Conservation (phyloP, 306 rosid genomes). For the Glycine tomentella region DNA sequence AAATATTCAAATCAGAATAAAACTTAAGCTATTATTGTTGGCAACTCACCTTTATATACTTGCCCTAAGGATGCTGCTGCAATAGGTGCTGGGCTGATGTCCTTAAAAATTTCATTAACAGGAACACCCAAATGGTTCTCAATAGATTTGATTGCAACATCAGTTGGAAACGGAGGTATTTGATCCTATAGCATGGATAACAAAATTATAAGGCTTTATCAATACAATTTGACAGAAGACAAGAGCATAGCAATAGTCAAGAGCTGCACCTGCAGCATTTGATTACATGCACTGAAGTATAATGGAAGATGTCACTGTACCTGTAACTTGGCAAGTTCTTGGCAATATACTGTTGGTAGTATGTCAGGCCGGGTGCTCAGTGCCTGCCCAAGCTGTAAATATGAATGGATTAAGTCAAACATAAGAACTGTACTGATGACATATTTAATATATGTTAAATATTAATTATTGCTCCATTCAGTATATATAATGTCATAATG, state of each 20-base stretch:
- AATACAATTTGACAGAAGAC: constrained; percentile 27
- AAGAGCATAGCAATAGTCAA: constrained; percentile 35
- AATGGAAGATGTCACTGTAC: constrained; percentile 54
- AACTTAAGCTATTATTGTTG: constrained; percentile 18
- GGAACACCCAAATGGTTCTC: constrained; percentile 80
- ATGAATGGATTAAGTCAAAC: constrained; percentile 47
- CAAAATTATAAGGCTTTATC: constrained; percentile 24
- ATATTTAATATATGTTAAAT: constrained; percentile 1
- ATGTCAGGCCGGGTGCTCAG: constrained; percentile 96
- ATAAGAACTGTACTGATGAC: constrained; percentile 31
- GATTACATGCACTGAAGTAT: constrained; percentile 43
- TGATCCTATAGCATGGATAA: constrained; percentile 66
- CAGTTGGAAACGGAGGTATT: constrained; percentile 94
- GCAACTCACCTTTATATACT: constrained; percentile 87
- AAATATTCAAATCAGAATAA: constrained; percentile 12
- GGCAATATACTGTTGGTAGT: constrained; percentile 82
- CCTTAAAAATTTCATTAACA: constrained; percentile 73
- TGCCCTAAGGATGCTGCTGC: constrained; percentile 99
- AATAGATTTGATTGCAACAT: constrained; percentile 74
- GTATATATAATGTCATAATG: constrained; percentile 15
- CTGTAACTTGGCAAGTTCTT: constrained; percentile 91
- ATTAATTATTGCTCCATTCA: constrained; percentile 14
- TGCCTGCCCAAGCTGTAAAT: constrained; percentile 96
- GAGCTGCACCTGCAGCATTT: constrained; percentile 35
- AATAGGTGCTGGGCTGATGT: constrained; percentile 79